Conservation (phyloP, 192 early-diverging fungal species). For the Coemansia sp. region DNA sequence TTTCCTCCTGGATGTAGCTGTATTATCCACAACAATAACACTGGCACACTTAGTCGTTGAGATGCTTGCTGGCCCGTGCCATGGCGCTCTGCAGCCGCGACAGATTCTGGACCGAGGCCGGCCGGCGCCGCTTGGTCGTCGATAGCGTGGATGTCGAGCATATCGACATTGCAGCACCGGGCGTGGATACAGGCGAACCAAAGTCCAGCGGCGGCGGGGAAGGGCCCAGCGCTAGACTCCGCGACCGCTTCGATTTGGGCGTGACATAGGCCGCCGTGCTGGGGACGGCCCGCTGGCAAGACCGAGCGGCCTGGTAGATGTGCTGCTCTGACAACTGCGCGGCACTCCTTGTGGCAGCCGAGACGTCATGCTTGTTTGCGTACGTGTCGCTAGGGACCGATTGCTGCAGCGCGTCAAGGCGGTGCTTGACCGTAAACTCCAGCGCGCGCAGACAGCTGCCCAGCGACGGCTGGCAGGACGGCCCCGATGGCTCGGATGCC, state of each 20-base stretch:
- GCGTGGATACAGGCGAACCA: conserved; percentile 3
- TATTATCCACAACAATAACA: background rate
- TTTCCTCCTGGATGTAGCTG: too few relatives aligned
- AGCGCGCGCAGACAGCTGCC: conserved; percentile 21
- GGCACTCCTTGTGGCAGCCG: background rate
- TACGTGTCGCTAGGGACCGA: conserved; percentile 9
- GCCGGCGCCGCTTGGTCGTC: conserved; percentile 14
- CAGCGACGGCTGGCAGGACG: conserved; percentile 3
- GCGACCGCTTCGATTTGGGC: conserved; percentile 20
- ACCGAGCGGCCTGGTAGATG: conserved; percentile 1
- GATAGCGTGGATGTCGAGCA: conserved; percentile 10
- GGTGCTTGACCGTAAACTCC: conserved; percentile 27
- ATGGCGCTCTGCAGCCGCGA: conserved; percentile 32
- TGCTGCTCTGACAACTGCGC: conserved; percentile 4
- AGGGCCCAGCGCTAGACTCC: conserved; percentile 14
- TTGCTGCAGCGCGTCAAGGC: conserved; percentile 16
- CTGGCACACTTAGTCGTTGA: conserved; percentile 1
- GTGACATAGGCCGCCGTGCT: conserved; percentile 4
- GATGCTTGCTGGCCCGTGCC: conserved; percentile 27
- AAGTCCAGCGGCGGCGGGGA: conserved; percentile 10
- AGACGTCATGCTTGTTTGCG: conserved; percentile 4
- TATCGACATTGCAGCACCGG: conserved; percentile 13
- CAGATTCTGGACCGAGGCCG: conserved; percentile 8
- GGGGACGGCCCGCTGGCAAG: conserved; percentile 5
- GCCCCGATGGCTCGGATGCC: background rate